Base-by-base conservation (phyloP, 73 alveolate species). In the Paramecium caudatum region DNA sequence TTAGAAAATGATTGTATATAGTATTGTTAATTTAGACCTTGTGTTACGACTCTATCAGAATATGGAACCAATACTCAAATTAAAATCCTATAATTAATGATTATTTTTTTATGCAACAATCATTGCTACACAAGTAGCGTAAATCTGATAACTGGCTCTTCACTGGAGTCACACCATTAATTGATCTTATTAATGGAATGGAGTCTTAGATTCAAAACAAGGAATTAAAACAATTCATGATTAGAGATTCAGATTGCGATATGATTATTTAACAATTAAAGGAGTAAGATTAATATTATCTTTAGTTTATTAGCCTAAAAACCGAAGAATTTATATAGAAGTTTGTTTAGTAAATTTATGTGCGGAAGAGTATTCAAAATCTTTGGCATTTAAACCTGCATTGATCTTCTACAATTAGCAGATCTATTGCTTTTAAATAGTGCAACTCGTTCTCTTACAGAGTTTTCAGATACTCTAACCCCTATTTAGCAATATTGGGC, bases 131-230 rank as follows among this genome's bases (percentile, higher is more conserved):
- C 41, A 55, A 55, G 30, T 55, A 55, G n/a, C 46, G 23, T 4
- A 55, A 55, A 55, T 55, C 80, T 27, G 80, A 55, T 21, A 55
- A 55, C 80, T 55, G 80, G 80, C 30, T 55, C 23, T 55, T 55
- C 30, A 55, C 46, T 55, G 80, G 30, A 3, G 30, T 55, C 9
- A 55, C 80, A 55, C 80, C 80, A 1, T 15, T 55, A 12, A 55
- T 55, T 10, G 30, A 16, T 3, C 23, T 23, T 0, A 23, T 55
- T 3, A 55, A 55, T 15, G 45, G 80, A 27, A 55, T 55, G 80
- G 80, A 55, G 8, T 37, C 46, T 10, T 12, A 55, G 30, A 55
- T 55, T 27, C 10, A 55, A 55, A 55, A 55, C n/a, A 55, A 27
- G 23, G 80, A 55, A 10, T 21, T 55, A 7, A 55, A 9, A 23